Evolutionary conservation across 306 rosid genomes (phyloP).

Genomic region (Inga oerstediana): DNA sequence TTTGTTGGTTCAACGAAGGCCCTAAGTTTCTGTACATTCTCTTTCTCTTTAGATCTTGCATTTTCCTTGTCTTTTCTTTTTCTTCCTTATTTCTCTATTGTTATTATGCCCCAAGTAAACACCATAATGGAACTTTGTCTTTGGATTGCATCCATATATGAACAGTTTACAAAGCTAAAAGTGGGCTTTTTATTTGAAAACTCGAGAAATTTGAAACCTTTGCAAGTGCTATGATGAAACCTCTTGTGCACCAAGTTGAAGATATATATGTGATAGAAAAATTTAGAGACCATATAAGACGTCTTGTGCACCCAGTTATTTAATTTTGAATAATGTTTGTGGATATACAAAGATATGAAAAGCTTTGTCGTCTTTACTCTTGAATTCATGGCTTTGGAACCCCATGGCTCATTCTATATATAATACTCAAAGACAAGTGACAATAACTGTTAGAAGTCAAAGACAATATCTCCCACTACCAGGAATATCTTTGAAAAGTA

Average conservation of each 20-base stretch:
- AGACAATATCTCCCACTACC: no score
- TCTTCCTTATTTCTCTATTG: no score
- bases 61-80: no score
- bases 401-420: no score
- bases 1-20: no score
- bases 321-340: background rate
- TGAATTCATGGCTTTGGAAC: background rate
- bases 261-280: slow-evolving; percentile 66
- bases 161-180: background rate
- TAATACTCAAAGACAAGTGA: background rate
- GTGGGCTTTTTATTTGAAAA: background rate
- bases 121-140: background rate
- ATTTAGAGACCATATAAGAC: background rate
- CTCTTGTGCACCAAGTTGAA: slow-evolving; percentile 93
- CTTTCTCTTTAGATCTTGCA: no score
- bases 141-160: slow-evolving; percentile 10
- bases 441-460: no score
- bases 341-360: background rate
- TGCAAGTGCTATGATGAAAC: slow-evolving; percentile 55
- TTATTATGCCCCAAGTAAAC: no score
- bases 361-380: background rate
- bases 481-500: no score
- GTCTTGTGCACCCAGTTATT: background rate
- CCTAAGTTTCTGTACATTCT: no score
- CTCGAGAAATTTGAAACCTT: slow-evolving; percentile 52